Evolutionary conservation across 2,329 filamentous ascomycete species (phyloP).

Genomic region (Passalora sequoiae): DNA sequence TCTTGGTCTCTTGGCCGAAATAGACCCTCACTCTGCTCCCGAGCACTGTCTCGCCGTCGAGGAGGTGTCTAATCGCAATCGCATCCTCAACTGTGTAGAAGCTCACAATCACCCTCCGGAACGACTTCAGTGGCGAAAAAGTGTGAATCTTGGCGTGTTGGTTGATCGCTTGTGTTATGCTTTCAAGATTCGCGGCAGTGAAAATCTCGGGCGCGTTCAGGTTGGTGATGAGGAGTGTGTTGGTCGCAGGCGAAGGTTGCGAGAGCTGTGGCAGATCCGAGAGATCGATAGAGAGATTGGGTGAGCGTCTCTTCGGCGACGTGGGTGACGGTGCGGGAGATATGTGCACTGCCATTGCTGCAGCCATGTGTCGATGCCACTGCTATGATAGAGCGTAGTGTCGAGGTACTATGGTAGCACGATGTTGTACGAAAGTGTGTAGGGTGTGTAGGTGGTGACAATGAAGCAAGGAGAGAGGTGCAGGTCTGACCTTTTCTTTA

Average conservation of each 20-base stretch:
- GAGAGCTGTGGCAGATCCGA: slow-evolving; percentile 49
- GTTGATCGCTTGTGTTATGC: slow-evolving; percentile 66
- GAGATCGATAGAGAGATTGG: slow-evolving; percentile 24
- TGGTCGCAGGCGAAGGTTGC: slow-evolving; percentile 69
- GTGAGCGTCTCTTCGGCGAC: slow-evolving; percentile 33
- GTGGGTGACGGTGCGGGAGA: slow-evolving; percentile 11
- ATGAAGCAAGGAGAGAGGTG: too few species aligned
- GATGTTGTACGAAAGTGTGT: too few species aligned
- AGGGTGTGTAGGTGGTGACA: too few species aligned
- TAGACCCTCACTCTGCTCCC: slow-evolving; percentile 64
- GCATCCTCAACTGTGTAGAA: slow-evolving; percentile 68
- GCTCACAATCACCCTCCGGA: slow-evolving; percentile 74
- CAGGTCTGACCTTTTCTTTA: too few species aligned
- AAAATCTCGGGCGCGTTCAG: slow-evolving; percentile 69
- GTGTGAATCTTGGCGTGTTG: slow-evolving; percentile 67
- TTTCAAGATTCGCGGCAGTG: slow-evolving; percentile 65
- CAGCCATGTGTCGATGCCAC: slow-evolving; percentile 2
- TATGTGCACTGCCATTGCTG: slow-evolving; percentile 17
- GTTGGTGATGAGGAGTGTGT: slow-evolving; percentile 81
- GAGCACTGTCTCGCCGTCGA: slow-evolving; percentile 69
- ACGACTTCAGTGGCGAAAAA: slow-evolving; percentile 75
- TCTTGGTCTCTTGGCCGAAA: slow-evolving; percentile 51
- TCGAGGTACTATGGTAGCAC: too few species aligned
- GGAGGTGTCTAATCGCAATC: slow-evolving; percentile 63
- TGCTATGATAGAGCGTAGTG: too few species aligned